Percentiles rank a stretch among this genome's conserved stretches.
phyloP scores from a whole-genome alignment of 805 yeast species.

The Kodamaea laetipori region DNA sequence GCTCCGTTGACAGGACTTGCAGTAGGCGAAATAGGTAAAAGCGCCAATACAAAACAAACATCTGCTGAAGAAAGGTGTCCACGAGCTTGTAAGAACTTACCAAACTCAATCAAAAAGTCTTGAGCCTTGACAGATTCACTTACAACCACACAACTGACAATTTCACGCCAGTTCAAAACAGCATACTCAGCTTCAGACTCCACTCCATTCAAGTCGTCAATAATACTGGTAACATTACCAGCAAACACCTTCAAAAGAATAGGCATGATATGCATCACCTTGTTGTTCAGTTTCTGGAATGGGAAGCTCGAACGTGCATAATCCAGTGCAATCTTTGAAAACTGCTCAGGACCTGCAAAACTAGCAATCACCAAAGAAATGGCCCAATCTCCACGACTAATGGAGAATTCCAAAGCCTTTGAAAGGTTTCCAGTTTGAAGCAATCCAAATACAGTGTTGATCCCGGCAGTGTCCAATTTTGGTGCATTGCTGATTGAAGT shows the following conservation, averaged over 20 bases:
- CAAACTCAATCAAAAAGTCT: conserved; percentile 54
- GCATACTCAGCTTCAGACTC: conserved; percentile 52
- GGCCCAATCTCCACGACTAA: conserved; percentile 71
- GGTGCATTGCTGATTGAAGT: conserved; percentile 39
- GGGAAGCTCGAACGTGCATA: conserved; percentile 53
- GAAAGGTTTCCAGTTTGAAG: conserved; percentile 66
- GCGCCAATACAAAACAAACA: conserved; percentile 49
- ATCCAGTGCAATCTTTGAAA: conserved; percentile 58
- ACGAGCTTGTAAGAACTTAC: conserved; percentile 42
- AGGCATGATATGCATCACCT: conserved; percentile 50
- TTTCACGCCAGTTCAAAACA: conserved; percentile 51
- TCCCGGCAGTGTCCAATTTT: conserved; percentile 42
- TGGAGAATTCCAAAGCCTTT: conserved; percentile 63
- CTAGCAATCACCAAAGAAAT: conserved; percentile 73
- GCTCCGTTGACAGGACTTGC: conserved; percentile 26
- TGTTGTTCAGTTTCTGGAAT: conserved; percentile 41
- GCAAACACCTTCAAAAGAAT: conserved; percentile 62
- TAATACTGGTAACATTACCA: conserved; percentile 58
- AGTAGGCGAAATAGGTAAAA: conserved; percentile 35
- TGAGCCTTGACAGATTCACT: conserved; percentile 29
- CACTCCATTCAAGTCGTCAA: conserved; percentile 49
- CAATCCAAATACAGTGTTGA: conserved; percentile 34
- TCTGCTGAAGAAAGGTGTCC: conserved; percentile 41
- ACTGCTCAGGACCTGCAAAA: conserved; percentile 60
- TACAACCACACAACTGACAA: conserved; percentile 42